Percentiles rank a stretch among this genome's conserved stretches.
Conservation (phyloP, 306 rosid species). For the Herpetospermum pedunculosum region DNA sequence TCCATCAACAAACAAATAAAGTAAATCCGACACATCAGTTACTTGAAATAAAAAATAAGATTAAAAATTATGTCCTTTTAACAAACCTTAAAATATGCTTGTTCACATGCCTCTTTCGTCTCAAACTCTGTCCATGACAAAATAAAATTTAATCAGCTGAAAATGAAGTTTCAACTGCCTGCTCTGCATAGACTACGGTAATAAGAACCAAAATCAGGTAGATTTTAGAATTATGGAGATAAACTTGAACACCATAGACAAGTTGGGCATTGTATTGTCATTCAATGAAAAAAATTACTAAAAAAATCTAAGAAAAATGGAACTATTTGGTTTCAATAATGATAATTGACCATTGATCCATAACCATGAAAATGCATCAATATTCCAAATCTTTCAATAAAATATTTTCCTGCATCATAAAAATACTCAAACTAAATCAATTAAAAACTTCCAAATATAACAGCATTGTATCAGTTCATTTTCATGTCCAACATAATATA, state of each 20-base stretch:
- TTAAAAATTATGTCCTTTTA: background rate
- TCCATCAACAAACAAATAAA: constrained; percentile 13
- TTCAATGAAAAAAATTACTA: background rate
- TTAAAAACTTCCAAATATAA: background rate
- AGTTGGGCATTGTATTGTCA: background rate
- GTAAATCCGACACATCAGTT: background rate
- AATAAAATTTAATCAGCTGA: constrained; percentile 7
- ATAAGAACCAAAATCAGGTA: background rate
- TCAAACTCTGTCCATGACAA: constrained; percentile 59
- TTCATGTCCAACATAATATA: background rate
- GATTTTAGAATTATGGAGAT: background rate
- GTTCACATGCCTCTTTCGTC: constrained; percentile 56
- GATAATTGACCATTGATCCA: background rate
- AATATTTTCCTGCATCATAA: background rate
- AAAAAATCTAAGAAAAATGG: background rate
- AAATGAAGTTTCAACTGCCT: background rate
- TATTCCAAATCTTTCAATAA: background rate
- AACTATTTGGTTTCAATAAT: background rate
- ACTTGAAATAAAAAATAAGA: background rate
- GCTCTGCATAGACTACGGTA: background rate
- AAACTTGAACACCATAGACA: background rate
- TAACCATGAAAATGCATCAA: background rate
- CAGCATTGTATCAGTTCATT: background rate
- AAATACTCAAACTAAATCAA: background rate
- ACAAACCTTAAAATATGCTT: constrained; percentile 88